phyloP scores from a whole-genome alignment of 495 filamentous ascomycete species.

The Xeromyces bisporus region DNA sequence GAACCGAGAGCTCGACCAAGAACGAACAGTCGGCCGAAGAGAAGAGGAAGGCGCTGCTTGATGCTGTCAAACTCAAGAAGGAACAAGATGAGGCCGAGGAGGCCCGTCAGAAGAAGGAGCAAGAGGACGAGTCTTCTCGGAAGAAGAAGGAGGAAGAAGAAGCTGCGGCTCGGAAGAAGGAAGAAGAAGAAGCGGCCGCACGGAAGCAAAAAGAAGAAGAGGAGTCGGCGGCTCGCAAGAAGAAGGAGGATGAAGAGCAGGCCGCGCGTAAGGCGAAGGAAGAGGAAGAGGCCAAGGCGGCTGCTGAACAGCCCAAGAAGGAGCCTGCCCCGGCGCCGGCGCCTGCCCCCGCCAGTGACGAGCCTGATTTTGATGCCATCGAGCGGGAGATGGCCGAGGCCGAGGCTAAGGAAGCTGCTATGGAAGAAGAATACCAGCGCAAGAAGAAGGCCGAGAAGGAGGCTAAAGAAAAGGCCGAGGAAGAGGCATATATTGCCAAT shows the following conservation, averaged over 20 bases:
- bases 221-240: conserved; percentile 7
- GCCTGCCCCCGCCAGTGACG: conserved; percentile 23
- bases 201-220: conserved; percentile 19
- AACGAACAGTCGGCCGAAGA: conserved; percentile 59
- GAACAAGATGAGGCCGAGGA: conserved; percentile 36
- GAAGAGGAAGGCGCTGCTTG: conserved; percentile 49
- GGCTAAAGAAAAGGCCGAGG: conserved; percentile 43
- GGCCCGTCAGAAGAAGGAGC: conserved; percentile 8
- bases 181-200: conserved; percentile 18
- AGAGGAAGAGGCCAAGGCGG: conserved; percentile 10
- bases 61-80: conserved; percentile 46
- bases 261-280: conserved; percentile 7
- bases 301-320: conserved; percentile 28
- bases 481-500: conserved; percentile 34
- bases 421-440: conserved; percentile 40
- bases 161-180: conserved; percentile 23
- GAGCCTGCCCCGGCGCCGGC: conserved; percentile 20
- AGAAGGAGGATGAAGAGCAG: conserved; percentile 11
- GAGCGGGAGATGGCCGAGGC: conserved; percentile 35
- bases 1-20: conserved; percentile 42
- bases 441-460: conserved; percentile 45
- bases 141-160: conserved; percentile 32
- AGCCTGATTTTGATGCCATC: conserved; percentile 34
- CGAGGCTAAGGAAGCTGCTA: conserved; percentile 42
- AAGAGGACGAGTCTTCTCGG: conserved; percentile 25